phyloP scores from a whole-genome alignment of 2,329 filamentous ascomycete species.

The Colletotrichum trifolii region DNA sequence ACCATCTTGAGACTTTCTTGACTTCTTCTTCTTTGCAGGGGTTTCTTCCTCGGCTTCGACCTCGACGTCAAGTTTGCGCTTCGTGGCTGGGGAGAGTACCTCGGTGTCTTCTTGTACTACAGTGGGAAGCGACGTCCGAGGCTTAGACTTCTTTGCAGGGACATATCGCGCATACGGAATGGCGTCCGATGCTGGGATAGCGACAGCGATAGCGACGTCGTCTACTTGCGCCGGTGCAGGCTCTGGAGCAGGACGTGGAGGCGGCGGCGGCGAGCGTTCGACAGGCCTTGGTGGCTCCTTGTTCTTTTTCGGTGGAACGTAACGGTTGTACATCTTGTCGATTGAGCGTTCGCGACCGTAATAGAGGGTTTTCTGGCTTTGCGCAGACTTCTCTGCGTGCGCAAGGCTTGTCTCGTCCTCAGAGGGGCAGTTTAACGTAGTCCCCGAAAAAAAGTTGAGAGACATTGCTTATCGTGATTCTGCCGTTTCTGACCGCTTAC shows the following conservation, averaged over 20 bases:
- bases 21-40: slow-evolving; percentile 49
- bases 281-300: slow-evolving; percentile 30
- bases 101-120: neutral
- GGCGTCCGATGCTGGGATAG: slow-evolving; percentile 2
- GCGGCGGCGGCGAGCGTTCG: slow-evolving; percentile 11
- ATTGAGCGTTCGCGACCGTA: slow-evolving; percentile 23
- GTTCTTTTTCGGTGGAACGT: slow-evolving; percentile 50
- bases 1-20: slow-evolving; percentile 41
- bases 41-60: slow-evolving; percentile 42
- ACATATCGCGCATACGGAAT: slow-evolving; percentile 36
- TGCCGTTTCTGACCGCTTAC: slow-evolving; percentile 51
- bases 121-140: slow-evolving; percentile 27
- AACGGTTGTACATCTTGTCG: slow-evolving; percentile 42
- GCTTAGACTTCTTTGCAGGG: slow-evolving; percentile 33
- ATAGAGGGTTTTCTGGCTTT: neutral
- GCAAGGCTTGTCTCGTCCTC: neutral
- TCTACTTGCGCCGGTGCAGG: slow-evolving; percentile 27
- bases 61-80: slow-evolving; percentile 50
- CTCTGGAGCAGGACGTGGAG: slow-evolving; percentile 21
- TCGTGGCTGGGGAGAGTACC: slow-evolving; percentile 37
- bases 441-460: slow-evolving; percentile 49
- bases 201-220: slow-evolving; percentile 7
- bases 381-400: neutral
- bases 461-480: slow-evolving; percentile 49
- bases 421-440: slow-evolving; percentile 29